phyloP scores from a whole-genome alignment of 208 protist species.

The Trypanosoma lewisi region DNA sequence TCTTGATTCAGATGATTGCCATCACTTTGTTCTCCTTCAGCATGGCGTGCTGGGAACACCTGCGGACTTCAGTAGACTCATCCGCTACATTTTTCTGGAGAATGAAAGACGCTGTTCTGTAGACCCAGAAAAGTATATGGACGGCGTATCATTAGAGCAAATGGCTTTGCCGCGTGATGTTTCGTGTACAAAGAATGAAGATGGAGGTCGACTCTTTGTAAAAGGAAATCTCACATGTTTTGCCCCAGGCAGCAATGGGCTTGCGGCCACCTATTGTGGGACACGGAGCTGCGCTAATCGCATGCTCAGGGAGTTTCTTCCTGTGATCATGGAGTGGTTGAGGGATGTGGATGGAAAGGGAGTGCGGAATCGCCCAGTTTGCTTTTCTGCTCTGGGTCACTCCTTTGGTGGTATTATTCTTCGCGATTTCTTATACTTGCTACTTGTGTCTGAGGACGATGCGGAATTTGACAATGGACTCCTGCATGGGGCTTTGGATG shows the following conservation, averaged over 20 bases:
- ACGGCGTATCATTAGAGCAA: background rate
- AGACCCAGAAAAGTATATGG: conserved; percentile 20
- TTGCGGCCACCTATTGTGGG: conserved; percentile 35
- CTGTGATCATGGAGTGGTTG: conserved; percentile 48
- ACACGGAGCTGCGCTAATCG: conserved; percentile 40
- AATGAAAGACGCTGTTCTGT: conserved; percentile 30
- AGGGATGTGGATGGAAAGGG: conserved; percentile 4
- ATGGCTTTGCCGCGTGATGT: background rate
- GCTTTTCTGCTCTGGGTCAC: conserved; percentile 64
- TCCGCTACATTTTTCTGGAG: conserved; percentile 17
- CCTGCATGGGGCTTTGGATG: conserved; percentile 17
- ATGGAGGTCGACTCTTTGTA: conserved; percentile 34
- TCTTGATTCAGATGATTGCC: conserved; percentile 21
- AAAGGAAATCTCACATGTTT: conserved; percentile 52
- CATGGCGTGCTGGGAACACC: conserved; percentile 58
- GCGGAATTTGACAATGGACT: conserved; percentile 18
- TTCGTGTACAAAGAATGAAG: conserved; percentile 12
- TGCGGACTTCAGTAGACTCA: conserved; percentile 43
- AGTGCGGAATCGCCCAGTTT: conserved; percentile 19
- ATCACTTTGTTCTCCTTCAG: conserved; percentile 67
- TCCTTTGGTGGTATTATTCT: conserved; percentile 69
- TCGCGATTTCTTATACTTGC: conserved; percentile 60
- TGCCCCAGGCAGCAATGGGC: conserved; percentile 45
- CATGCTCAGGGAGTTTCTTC: conserved; percentile 47
- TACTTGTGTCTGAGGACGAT: conserved; percentile 31